phyloP scores from a whole-genome alignment of 148 eudicot genomes.

The Pouteria glomerata region DNA sequence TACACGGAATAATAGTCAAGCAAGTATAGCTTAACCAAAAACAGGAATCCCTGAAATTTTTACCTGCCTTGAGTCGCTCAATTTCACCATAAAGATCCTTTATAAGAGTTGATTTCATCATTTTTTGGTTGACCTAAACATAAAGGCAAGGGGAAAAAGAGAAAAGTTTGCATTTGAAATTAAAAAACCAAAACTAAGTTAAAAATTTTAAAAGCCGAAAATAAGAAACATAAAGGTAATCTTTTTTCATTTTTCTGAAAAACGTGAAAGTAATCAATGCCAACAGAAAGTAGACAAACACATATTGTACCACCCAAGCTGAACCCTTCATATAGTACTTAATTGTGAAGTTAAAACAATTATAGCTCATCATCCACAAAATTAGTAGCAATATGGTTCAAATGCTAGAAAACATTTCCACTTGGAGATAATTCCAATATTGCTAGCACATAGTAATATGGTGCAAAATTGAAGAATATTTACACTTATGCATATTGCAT shows the following conservation, averaged over 20 bases:
- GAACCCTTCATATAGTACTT: not conserved
- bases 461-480: not conserved
- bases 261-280: not conserved
- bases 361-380: not conserved
- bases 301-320: not conserved
- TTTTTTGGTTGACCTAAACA: constrained; percentile 84
- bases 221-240: too few species aligned
- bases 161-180: not conserved
- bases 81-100: constrained; percentile 94
- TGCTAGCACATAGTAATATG: not conserved
- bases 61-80: constrained; percentile 79
- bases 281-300: not conserved
- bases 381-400: not conserved
- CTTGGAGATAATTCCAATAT: not conserved
- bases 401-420: not conserved
- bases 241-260: too few species aligned
- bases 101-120: constrained; percentile 92
- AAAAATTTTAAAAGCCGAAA: too few species aligned
- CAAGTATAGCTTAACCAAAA: not conserved
- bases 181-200: too few species aligned
- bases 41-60: constrained; percentile 2
- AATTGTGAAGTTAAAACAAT: not conserved
- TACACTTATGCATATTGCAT: not conserved
- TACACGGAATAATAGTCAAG: not conserved
- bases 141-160: not conserved